Evolutionary conservation across 2,329 filamentous ascomycete species (phyloP), one percentile per base, ranked within the genome.

Genomic region (Penicillium verrucosum): DNA sequence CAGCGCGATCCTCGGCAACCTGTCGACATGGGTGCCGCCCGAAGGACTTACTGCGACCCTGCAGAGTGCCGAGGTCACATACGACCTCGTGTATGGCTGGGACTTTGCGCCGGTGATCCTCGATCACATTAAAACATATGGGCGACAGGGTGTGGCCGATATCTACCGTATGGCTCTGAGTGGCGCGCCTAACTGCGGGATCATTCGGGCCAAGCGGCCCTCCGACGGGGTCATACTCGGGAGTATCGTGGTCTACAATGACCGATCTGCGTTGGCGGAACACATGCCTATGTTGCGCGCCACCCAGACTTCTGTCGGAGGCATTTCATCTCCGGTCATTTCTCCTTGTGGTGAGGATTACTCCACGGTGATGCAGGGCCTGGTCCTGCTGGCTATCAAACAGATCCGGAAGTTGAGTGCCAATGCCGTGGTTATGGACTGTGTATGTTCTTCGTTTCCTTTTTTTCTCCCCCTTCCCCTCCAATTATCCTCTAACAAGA

Each of bases 381-480:
- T 96, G 61, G 88, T 90, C 14, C 75, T 95, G 59, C 85, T 96
- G 76, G 90, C 89, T 0, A 85, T 94, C 66, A 84, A 89, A 56
- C 90, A 94, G 75, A 89, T 91, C 72, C 93, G 92, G 73, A 84
- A 84, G 64, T 85, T 92, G 69, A 89, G 89, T 59, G 86, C 88
- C 50, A 82, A 83, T 61, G 86, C 86, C 57, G 89, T 88, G 51
- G 78, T 95, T 45, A 74, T 96, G 56, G 90, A 91, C 71, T 92
- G 89, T 84, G 90, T 94, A 77, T 79, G 87, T 80, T 47, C 37
- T 40, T 41, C 18, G 18, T 18, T 18, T 18, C 18, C 18, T 18
- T 18, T 18, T 18, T 18, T 18, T 18, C 18, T 2, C 18, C 18
- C 18, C 18, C 18, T 18, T 18, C 18, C 18, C 18, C 18, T 18